Evolutionary conservation across 2,329 filamentous ascomycete species (phyloP), one percentile per base, ranked within the genome.

Genomic region (Penicillium paneum): DNA sequence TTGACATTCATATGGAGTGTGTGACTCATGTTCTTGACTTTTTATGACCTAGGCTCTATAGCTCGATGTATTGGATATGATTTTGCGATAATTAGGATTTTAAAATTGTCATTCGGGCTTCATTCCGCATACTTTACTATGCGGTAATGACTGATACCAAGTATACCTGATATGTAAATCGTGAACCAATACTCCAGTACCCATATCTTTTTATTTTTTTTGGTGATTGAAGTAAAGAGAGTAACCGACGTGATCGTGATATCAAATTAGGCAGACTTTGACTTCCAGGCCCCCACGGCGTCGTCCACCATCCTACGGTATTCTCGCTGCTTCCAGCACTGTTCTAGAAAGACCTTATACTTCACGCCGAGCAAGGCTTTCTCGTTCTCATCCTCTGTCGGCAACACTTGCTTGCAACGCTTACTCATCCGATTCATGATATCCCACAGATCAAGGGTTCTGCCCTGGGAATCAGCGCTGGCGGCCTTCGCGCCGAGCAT

Each of bases 391-490:
- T 95, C 84, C 49, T 80, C 83, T 21, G 85, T 85, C 0, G 93
- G 91, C 72, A 86, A 81, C 2, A 97, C 88, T 45, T 91, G 83
- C 66, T 87, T 90, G 31, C 93, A 94, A 8, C 91, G 88, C 80
- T 97, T 96, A 77, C 90, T 96, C 87, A 97, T 94, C 53, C 91
- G 85, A 73, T 96, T 90, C 94, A 99, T 99, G 71, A 99, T 97
- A 64, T 86, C 84, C 94, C 94, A 99, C 58, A 99, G 78, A 38
- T 88, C 84, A 77, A 97, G 92, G 0, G 89, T 92, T 66, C 87
- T 86, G 41, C 90, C 90, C 10, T 89, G 81, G 36, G 81, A 81
- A 67, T 89, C 86, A 31, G 88, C 88, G 65, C 88, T 94, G 7
- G 93, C 94, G n/a, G 94, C 94, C 76, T 97, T 97, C 55, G 91